Evolutionary conservation across 495 filamentous ascomycete species (phyloP).

Genomic region (Aspergillus bertholletiae): DNA sequence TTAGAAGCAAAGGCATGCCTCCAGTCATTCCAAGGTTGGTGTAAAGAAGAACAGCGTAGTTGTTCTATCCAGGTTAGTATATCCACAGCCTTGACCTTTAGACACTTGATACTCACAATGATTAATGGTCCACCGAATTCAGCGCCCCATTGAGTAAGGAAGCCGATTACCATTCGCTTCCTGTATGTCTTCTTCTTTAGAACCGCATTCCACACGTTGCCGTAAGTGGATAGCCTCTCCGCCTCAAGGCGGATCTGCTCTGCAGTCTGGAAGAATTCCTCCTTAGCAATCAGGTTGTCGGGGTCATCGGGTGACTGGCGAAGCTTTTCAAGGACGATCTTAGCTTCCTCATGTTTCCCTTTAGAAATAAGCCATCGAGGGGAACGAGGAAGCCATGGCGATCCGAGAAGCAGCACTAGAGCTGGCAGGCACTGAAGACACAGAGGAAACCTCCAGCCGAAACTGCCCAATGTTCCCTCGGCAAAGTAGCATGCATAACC

Average conservation of each 20-base stretch:
- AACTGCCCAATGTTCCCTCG: constrained; percentile 24
- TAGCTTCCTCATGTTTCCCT: constrained; percentile 34
- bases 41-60: constrained; percentile 51
- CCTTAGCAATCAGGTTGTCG: constrained; percentile 27
- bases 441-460: constrained; percentile 46
- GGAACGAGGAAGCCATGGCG: constrained; percentile 37
- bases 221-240: constrained; percentile 21
- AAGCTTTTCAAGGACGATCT: constrained; percentile 27
- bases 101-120: constrained; percentile 20
- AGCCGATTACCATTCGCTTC: constrained; percentile 39
- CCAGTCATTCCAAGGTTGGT: constrained; percentile 40
- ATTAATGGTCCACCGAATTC: constrained; percentile 38
- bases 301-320: constrained; percentile 29
- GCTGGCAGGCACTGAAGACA: constrained; percentile 40
- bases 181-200: constrained; percentile 40
- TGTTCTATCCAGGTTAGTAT: constrained; percentile 27
- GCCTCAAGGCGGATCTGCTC: constrained; percentile 37
- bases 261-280: constrained; percentile 37
- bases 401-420: constrained; percentile 35
- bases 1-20: constrained; percentile 45
- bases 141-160: constrained; percentile 37
- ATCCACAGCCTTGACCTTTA: background rate
- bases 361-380: constrained; percentile 46
- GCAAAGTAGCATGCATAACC: constrained; percentile 42
- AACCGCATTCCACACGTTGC: constrained; percentile 32